phyloP scores from a whole-genome alignment of 306 rosid species.

The Castanea crenata region DNA sequence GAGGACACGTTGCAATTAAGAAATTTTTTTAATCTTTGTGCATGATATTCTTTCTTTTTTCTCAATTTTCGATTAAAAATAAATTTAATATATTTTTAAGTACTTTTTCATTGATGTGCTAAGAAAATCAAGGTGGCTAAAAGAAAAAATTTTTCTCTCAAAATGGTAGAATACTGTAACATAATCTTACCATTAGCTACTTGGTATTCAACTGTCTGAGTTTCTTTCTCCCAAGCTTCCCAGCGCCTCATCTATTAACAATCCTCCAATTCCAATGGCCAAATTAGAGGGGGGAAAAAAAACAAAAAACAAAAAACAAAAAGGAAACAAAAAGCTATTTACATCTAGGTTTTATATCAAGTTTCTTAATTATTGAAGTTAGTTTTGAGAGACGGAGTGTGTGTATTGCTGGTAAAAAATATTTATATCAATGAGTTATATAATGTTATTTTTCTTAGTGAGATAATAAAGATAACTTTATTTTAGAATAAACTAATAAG shows the following conservation, averaged over 20 bases:
- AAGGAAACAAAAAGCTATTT: neutral
- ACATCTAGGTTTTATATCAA: neutral
- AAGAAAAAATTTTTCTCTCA: neutral
- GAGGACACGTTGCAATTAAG: too few relatives aligned
- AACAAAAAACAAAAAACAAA: too few relatives aligned
- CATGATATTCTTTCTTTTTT: too few relatives aligned
- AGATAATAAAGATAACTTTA: too few relatives aligned
- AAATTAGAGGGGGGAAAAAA: neutral
- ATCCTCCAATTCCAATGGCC: neutral
- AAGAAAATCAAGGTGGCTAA: neutral
- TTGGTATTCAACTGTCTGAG: slow-evolving; percentile 53
- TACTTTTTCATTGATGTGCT: too few relatives aligned
- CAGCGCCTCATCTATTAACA: slow-evolving; percentile 54
- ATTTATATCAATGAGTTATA: too few relatives aligned
- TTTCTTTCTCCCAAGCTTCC: slow-evolving; percentile 62
- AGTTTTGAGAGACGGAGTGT: neutral
- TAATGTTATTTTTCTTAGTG: too few relatives aligned
- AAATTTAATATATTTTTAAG: too few relatives aligned
- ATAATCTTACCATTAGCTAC: slow-evolving; percentile 44
- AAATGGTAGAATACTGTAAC: neutral
- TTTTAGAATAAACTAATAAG: too few relatives aligned
- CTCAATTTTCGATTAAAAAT: too few relatives aligned
- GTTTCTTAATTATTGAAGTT: neutral
- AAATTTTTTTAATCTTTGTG: too few relatives aligned
- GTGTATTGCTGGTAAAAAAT: too few relatives aligned